These are phyloP conservation scores for Chaetomidium leptoderma DNA, from an alignment of 495 filamentous ascomycete species.

Conservation along the genomic window DNA sequence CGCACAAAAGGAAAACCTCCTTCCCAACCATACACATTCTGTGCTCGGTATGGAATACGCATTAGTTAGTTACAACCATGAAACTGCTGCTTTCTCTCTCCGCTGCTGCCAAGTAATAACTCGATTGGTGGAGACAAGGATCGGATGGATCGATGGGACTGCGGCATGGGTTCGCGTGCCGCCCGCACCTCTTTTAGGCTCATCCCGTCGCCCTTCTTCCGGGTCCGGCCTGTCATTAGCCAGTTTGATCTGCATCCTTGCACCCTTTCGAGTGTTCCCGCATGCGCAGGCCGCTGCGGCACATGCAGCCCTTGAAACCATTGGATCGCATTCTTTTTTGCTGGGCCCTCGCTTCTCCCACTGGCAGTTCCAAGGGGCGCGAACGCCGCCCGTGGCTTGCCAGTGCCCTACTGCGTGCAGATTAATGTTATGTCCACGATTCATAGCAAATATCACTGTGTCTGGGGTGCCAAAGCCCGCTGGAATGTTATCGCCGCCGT, in stretches of 20 bases:
- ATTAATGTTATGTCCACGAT: no score
- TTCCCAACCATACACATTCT: no score
- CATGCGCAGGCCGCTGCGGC: constrained; percentile 17
- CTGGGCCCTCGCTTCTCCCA: not conserved
- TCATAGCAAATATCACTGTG: no score
- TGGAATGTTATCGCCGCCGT: no score
- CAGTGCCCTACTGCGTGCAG: no score
- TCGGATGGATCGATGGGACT: constrained; percentile 22
- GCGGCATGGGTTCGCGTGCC: constrained; percentile 25
- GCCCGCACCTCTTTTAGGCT: constrained; percentile 31
- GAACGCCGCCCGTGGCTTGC: no score
- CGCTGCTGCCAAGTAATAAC: constrained; percentile 12
- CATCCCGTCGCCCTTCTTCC: constrained; percentile 31
- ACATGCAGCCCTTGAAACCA: constrained; percentile 6
- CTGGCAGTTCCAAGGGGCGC: not conserved
- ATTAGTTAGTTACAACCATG: no score
- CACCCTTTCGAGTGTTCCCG: constrained; percentile 21
- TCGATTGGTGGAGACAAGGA: constrained; percentile 17
- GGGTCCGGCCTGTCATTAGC: constrained; percentile 19
- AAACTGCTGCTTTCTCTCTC: no score
- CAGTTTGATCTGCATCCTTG: constrained; percentile 17
- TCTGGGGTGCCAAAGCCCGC: not conserved
- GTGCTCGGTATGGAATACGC: no score
- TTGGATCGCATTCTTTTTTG: constrained; percentile 5
- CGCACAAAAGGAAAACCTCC: no score